Conservation (phyloP, 768 basidiomycete species). For the Leccinellum rugosiceps region DNA sequence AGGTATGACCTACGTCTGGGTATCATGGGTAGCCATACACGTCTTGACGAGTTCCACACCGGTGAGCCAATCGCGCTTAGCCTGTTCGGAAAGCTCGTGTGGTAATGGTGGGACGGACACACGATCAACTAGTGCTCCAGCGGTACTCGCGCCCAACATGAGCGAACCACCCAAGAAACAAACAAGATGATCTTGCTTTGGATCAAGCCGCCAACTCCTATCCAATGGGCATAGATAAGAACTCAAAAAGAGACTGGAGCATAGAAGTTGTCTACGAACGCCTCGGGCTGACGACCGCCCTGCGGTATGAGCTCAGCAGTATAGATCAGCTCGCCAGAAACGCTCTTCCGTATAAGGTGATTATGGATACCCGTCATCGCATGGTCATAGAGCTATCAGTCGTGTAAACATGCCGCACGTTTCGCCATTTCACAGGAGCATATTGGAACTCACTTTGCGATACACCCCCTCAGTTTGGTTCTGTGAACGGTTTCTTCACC, state of each 20-base stretch:
- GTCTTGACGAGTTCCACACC: constrained; percentile 82
- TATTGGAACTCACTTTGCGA: constrained; percentile 50
- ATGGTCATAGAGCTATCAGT: constrained; percentile 79
- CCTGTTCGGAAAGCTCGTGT: constrained; percentile 57
- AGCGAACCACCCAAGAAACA: constrained; percentile 94
- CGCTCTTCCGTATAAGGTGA: constrained; percentile 66
- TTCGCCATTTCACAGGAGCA: background rate
- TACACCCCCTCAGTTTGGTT: constrained; percentile 76
- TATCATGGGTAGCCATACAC: constrained; percentile 84
- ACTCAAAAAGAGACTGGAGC: background rate
- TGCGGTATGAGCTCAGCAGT: constrained; percentile 81
- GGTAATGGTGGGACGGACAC: constrained; percentile 67
- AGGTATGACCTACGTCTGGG: constrained; percentile 60
- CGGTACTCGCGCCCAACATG: constrained; percentile 80
- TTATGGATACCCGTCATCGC: constrained; percentile 80
- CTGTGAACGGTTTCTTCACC: constrained; percentile 32
- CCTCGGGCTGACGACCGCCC: constrained; percentile 26
- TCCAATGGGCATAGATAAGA: constrained; percentile 3
- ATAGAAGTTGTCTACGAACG: constrained; percentile 29
- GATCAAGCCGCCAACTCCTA: constrained; percentile 71
- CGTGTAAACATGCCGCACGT: background rate
- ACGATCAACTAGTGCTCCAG: constrained; percentile 49
- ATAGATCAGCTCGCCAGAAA: constrained; percentile 59
- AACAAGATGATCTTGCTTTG: constrained; percentile 94
- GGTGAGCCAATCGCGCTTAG: constrained; percentile 75